Evolutionary conservation across 2,329 filamentous ascomycete species (phyloP), one percentile per base, ranked within the genome.

Genomic region (Fusarium sp.): DNA sequence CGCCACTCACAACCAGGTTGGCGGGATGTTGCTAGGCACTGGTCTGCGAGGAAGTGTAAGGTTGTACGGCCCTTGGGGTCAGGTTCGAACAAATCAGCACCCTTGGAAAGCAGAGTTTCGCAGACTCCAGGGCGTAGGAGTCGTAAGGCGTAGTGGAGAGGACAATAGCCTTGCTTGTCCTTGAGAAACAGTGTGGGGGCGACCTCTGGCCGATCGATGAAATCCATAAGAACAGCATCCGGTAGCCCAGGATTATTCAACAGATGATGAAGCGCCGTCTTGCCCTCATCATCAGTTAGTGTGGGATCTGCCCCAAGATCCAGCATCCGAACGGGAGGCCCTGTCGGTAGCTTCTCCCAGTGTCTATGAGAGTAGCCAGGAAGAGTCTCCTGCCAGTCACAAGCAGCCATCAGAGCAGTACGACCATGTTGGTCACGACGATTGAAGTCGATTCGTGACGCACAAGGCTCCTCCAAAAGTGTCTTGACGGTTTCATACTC

Each of bases 381-480:
- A 0, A 62, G 17, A 2, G 2, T 11, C 3, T 31, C 34, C 2
- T 15, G 42, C 67, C 65, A 65, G 9, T 47, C 11, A 19, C 71
- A 73, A 1, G 71, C 55, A 22, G 71, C 67, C 57, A 73, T 73
- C 13, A 73, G 36, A 5, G 72, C 38, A 3, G 71, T 72, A 1
- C 61, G 57, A 1, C 69, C 67, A 5, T 14, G 50, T 14, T 69
- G 67, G 9, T 73, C 69, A 2, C 60, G 62, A n/a, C 46, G 42
- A n/a, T 71, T 28, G 6, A 73, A 67, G 38, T 73, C 53, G 10
- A 73, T 71, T 6, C 58, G 36, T 1, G 71, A 71, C 1, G 52
- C 34, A 10, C 67, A 73, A 6, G 71, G 62, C 3, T 69, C 64
- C 9, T 65, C 6, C 2, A 73, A 26, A 7, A 73, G 36, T 2